Base-by-base conservation (phyloP, 2,329 filamentous ascomycete genomes). In the Alternaria brassicae region DNA sequence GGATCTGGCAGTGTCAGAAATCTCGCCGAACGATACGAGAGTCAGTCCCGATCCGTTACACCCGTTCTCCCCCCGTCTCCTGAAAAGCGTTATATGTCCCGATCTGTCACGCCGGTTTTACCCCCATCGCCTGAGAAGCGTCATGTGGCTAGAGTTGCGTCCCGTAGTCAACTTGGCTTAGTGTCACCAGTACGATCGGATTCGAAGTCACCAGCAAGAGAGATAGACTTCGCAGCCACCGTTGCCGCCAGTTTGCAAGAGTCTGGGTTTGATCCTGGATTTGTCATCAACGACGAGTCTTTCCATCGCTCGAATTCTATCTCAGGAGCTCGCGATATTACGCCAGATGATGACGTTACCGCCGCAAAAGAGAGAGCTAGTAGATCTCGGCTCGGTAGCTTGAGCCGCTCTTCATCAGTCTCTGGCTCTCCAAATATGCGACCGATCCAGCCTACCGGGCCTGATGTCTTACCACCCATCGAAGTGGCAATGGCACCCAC, bases 181-280 rank as follows among this genome's bases (percentile, higher is more conserved):
- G 62, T 58, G 9, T 66, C 70, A 30, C 73, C 75, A 23, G 62
- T 69, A n/a, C 67, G 70, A 47, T 63, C 63, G 19, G 63, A 67
- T 45, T 62, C 63, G 5, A 66, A 67, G 34, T 66, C 71, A 7
- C 75, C 75, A 17, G 62, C 71, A 21, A 68, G 70, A 50, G 79
- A 82, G 47, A 76, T 81, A 34, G 81, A 82, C 60, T 83, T 83
- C 53, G 79, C 81, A 23, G 81, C 80, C 4, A 80, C 81, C 4
- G 68, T 83, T 7, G 80, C 81, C 21, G 81, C 80, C 50, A 81
- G 80, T 28, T 66, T 83, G 13, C 74, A 79, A 56, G 77, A 81
- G 50, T 81, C 79, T 25, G 81, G 81, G 30, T 83, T 83, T 63
- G 73, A 82, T 63, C 75, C 80, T 4, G 72, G 79, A 47, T 70